These are phyloP conservation scores for Casuarina equisetifolia DNA, from an alignment of 306 rosid genomes.

Conservation along the genomic window DNA sequence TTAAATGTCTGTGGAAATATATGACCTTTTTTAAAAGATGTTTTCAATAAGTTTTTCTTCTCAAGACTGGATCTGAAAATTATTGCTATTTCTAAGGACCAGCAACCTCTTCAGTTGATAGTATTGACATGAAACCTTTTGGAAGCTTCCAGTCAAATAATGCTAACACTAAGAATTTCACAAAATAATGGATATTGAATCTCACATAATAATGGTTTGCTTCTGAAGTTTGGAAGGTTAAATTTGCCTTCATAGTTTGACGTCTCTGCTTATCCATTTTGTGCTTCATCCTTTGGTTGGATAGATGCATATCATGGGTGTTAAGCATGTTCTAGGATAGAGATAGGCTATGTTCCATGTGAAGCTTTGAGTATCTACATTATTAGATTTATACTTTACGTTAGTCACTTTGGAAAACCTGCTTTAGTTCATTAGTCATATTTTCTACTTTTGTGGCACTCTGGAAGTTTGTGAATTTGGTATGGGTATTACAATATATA, in stretches of 20 bases:
- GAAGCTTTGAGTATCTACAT: background rate
- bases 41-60: background rate
- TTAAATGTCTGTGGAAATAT: background rate
- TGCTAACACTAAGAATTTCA: too few species aligned
- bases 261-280: background rate
- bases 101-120: too few species aligned
- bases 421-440: constrained; percentile 10
- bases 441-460: constrained; percentile 13
- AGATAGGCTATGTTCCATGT: background rate
- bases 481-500: constrained; percentile 11
- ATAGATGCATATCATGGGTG: constrained; percentile 5
- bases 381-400: background rate
- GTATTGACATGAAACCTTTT: too few species aligned
- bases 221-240: constrained; percentile 12
- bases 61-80: too few species aligned
- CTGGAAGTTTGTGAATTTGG: constrained; percentile 17
- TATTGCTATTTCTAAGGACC: too few species aligned
- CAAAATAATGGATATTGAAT: too few species aligned
- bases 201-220: background rate
- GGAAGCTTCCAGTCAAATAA: too few species aligned
- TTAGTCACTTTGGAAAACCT: constrained; percentile 3
- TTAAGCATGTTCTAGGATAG: constrained; percentile 1
- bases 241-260: background rate
- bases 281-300: background rate
- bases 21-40: background rate